These are phyloP conservation scores for Candolleomyces eurysporus DNA, from an alignment of 768 basidiomycete genomes.

Conservation along the genomic window DNA sequence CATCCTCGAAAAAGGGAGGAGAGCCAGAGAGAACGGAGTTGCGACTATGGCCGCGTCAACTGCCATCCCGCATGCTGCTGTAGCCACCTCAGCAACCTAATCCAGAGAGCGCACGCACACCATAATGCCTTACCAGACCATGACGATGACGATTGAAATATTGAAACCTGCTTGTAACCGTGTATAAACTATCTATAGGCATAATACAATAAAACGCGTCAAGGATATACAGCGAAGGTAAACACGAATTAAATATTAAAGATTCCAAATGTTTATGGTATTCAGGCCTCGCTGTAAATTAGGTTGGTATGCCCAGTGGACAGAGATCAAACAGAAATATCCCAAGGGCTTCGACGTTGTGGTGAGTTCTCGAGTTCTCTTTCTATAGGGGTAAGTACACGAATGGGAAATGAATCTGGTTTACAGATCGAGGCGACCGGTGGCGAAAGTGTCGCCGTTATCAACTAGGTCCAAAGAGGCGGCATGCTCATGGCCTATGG, in stretches of 20 bases:
- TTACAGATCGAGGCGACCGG: slow-evolving; percentile 49
- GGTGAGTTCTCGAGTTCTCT: slow-evolving; percentile 19
- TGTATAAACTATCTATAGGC: background rate
- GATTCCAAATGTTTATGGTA: background rate
- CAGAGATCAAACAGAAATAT: slow-evolving; percentile 72
- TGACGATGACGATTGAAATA: no score
- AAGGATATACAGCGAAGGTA: background rate
- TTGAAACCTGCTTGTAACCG: background rate
- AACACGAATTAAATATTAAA: background rate
- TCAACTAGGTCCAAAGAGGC: slow-evolving; percentile 85
- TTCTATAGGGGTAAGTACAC: no score
- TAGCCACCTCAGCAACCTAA: no score
- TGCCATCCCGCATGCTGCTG: background rate
- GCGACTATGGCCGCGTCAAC: background rate
- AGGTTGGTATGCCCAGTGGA: slow-evolving; percentile 57
- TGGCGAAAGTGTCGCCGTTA: slow-evolving; percentile 79
- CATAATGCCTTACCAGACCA: no score
- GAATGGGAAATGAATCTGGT: background rate
- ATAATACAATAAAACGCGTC: background rate
- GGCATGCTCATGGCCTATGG: slow-evolving; percentile 89
- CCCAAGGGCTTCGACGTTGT: slow-evolving; percentile 92
- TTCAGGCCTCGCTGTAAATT: background rate
- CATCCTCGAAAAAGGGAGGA: slow-evolving; percentile 2
- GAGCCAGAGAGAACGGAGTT: background rate
- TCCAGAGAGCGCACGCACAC: no score